A percentile compares a stretch with the other conserved stretches of the same genome.
Conservation (phyloP, 495 filamentous ascomycete genomes). For the Sporormia fimetaria region DNA sequence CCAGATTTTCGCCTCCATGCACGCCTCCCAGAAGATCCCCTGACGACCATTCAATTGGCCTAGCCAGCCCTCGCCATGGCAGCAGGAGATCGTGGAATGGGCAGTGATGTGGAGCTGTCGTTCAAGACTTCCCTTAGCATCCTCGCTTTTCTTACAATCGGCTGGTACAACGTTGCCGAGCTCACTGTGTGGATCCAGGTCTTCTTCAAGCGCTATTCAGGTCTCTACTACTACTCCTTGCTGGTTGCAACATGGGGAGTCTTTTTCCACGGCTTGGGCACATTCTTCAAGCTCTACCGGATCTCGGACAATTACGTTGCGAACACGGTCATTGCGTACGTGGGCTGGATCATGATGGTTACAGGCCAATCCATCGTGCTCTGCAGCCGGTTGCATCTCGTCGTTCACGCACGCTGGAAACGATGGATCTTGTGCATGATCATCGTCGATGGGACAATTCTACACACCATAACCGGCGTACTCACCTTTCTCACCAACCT, state of each 20-base stretch:
- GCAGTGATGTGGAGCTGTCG: too few species aligned
- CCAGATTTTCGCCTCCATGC: too few species aligned
- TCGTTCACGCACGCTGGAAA: constrained; percentile 5
- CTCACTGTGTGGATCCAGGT: constrained; percentile 10
- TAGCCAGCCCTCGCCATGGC: too few species aligned
- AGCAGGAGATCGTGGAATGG: too few species aligned
- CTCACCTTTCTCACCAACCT: constrained; percentile 10
- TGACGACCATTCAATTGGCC: too few species aligned
- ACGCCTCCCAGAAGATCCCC: too few species aligned
- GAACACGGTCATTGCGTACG: constrained; percentile 5
- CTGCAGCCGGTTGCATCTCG: constrained; percentile 21
- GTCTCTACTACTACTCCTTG: constrained; percentile 19
- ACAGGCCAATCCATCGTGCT: constrained; percentile 21
- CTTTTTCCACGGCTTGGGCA: constrained; percentile 10
- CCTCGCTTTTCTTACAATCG: too few species aligned
- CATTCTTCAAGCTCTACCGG: constrained; percentile 13
- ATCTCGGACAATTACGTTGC: constrained; percentile 3
- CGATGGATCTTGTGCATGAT: constrained; percentile 20
- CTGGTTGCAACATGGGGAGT: constrained; percentile 16
- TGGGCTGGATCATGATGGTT: constrained; percentile 19
- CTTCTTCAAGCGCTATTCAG: constrained; percentile 17
- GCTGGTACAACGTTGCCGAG: constrained; percentile 20
- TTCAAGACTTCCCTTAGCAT: too few species aligned
- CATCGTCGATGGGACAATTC: constrained; percentile 14
- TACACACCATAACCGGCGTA: constrained; percentile 8